phyloP scores from a whole-genome alignment of 1,284 basidiomycete species.

The Kalmanozyma brasiliensis region DNA sequence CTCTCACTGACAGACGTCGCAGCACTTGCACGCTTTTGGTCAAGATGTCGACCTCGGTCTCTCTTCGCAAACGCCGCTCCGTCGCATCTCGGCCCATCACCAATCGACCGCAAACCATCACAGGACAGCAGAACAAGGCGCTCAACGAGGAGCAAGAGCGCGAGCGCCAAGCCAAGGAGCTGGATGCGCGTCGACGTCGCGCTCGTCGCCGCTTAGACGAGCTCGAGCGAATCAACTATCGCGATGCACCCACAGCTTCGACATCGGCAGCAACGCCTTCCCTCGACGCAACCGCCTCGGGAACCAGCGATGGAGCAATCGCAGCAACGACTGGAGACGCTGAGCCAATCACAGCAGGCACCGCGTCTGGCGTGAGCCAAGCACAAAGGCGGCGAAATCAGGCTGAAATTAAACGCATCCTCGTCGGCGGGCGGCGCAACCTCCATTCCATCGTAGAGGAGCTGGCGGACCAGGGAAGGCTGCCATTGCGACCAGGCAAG shows the following conservation, averaged over 20 bases:
- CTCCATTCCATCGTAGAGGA: constrained; percentile 37
- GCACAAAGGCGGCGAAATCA: constrained; percentile 31
- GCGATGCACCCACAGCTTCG: constrained; percentile 24
- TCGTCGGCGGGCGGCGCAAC: constrained; percentile 23
- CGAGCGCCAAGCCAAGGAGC: constrained; percentile 37
- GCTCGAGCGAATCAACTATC: constrained; percentile 45
- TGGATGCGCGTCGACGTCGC: constrained; percentile 36
- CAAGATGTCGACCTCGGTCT: constrained; percentile 30
- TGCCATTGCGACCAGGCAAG: constrained; percentile 21
- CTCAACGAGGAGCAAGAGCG: constrained; percentile 40
- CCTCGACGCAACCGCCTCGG: constrained; percentile 3
- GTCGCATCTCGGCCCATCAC: constrained; percentile 33
- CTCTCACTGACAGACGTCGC: too few species aligned
- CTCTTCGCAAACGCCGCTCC: constrained; percentile 38
- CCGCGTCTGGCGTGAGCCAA: constrained; percentile 12
- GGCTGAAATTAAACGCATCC: constrained; percentile 35
- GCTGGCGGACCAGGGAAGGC: constrained; percentile 31
- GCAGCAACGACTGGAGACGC: constrained; percentile 1
- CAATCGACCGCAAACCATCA: constrained; percentile 49
- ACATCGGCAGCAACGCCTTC: constrained; percentile 2
- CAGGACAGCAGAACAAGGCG: constrained; percentile 36
- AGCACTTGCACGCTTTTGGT: too few species aligned
- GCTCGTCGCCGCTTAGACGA: constrained; percentile 40
- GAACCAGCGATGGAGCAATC: not conserved
- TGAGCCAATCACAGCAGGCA: not conserved